Conservation (phyloP, 805 yeast genomes). For the Cyberlindnera amylophila region DNA sequence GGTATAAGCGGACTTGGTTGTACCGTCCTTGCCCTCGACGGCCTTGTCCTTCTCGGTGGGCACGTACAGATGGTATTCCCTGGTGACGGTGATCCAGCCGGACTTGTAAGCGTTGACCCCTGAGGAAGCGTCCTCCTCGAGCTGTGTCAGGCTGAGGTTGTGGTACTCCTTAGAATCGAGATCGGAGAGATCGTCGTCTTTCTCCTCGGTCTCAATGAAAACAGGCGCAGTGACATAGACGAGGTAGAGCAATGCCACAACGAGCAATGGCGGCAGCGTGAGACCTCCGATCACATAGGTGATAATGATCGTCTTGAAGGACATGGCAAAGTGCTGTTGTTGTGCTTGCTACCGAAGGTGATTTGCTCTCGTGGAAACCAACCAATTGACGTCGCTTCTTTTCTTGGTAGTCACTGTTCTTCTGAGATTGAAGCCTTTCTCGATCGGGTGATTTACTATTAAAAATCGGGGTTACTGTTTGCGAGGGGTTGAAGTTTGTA, state of each 20-base stretch:
- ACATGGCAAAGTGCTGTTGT: no score
- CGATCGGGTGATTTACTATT: neutral
- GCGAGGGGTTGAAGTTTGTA: neutral
- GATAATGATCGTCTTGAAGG: slow-evolving; percentile 26
- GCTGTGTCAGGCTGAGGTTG: slow-evolving; percentile 52
- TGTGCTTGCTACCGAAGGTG: no score
- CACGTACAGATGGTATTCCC: slow-evolving; percentile 57
- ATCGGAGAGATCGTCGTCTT: slow-evolving; percentile 25
- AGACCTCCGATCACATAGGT: slow-evolving; percentile 75
- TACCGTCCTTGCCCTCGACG: slow-evolving; percentile 22
- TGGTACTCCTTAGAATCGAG: slow-evolving; percentile 28
- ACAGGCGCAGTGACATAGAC: slow-evolving; percentile 34
- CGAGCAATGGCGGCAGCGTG: slow-evolving; percentile 65
- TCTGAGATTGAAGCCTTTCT: neutral
- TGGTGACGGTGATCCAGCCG: slow-evolving; percentile 86
- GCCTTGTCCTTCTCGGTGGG: slow-evolving; percentile 35
- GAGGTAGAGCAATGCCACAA: slow-evolving; percentile 37
- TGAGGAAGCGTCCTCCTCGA: slow-evolving; percentile 54
- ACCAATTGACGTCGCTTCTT: no score
- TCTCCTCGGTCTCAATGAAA: slow-evolving; percentile 25
- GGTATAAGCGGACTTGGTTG: slow-evolving; percentile 51
- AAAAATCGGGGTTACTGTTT: neutral
- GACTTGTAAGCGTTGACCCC: slow-evolving; percentile 62
- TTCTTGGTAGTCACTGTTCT: neutral
- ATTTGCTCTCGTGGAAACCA: no score